Conservation (phyloP, 1,139 yeast species). For the Saccharomycopsis hybrid region DNA sequence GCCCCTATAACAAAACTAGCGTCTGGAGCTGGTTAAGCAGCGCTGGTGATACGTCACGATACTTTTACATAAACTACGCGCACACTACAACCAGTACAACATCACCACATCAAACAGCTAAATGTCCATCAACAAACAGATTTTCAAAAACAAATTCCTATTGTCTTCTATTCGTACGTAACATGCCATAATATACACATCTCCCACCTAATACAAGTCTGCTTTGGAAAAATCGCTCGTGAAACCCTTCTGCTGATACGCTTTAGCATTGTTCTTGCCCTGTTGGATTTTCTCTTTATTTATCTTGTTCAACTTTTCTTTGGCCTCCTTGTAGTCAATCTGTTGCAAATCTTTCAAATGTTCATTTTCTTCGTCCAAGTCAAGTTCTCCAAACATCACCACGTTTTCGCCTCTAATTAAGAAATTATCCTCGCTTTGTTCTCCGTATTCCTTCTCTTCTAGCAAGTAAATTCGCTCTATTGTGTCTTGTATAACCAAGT, state of each 20-base stretch:
- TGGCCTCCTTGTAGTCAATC: conserved; percentile 51
- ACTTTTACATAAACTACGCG: no score
- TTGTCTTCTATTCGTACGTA: no score
- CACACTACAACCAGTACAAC: no score
- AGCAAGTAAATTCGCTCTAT: conserved; percentile 73
- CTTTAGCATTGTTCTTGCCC: conserved; percentile 44
- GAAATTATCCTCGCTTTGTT: conserved; percentile 69
- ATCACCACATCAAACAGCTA: no score
- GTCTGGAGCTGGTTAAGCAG: no score
- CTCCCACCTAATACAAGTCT: conserved; percentile 15
- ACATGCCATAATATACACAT: no score
- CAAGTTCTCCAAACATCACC: conserved; percentile 92
- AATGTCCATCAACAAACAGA: no score
- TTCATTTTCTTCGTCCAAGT: conserved; percentile 78
- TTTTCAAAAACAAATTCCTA: no score
- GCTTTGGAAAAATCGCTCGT: conserved; percentile 41
- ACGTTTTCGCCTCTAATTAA: conserved; percentile 96
- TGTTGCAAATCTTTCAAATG: conserved; percentile 52
- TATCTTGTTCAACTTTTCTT: conserved; percentile 31
- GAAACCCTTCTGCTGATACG: conserved; percentile 45
- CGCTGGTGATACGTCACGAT: no score
- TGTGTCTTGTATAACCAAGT: conserved; percentile 86
- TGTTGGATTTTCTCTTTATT: conserved; percentile 33
- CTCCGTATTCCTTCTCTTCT: conserved; percentile 55
- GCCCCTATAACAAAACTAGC: no score